Evolutionary conservation across 495 filamentous ascomycete genomes (phyloP), one percentile per base, ranked within the genome.

Genomic region (Penicillium paxilli): DNA sequence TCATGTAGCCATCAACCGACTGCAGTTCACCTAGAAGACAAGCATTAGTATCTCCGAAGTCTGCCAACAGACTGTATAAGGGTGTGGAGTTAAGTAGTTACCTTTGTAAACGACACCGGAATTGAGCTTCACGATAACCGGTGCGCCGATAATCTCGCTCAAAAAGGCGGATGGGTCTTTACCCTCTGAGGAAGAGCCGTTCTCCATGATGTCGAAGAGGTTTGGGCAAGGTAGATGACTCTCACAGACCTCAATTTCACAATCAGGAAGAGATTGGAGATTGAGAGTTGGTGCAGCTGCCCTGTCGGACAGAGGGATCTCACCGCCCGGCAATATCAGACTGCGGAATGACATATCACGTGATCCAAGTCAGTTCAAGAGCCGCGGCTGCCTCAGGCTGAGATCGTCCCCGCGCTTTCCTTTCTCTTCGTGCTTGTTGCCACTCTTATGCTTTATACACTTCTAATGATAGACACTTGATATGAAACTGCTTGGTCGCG

Each of bases 1-100:
- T 98, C 94, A 98, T 98, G 67, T 97, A 98, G 33, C 95, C 95
- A 67, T 98, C 94, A 38, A 98, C 92, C 0, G 91, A 96, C 62
- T 96, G 91, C n/a, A 96, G 80, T 63, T 95, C 89, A 32, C 92
- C 92, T 96, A 45, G 8, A 44, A 8, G n/a, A n/a, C n/a, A 6
- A 0, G 5, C 12, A 40, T 63, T 54, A 69, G 44, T 19, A 44
- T 20, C 6, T n/a, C 4, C 11, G 21, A 42, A 20, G 35, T 11
- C 3, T 10, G 17, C 12, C 12, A 9, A 5, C 19, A 41, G 21
- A n/a, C n/a, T n/a, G n/a, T n/a, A n/a, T n/a, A 21, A 33, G 16
- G 10, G n/a, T 41, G 12, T 26, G 5, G n/a, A n/a, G n/a, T n/a
- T n/a, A n/a, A n/a, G n/a, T n/a, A n/a, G n/a, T 28, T 63, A 93